A percentile compares a stretch with the other conserved stretches of the same genome.
Conservation (phyloP, 768 basidiomycete species). For the Lactarius deliciosus region DNA sequence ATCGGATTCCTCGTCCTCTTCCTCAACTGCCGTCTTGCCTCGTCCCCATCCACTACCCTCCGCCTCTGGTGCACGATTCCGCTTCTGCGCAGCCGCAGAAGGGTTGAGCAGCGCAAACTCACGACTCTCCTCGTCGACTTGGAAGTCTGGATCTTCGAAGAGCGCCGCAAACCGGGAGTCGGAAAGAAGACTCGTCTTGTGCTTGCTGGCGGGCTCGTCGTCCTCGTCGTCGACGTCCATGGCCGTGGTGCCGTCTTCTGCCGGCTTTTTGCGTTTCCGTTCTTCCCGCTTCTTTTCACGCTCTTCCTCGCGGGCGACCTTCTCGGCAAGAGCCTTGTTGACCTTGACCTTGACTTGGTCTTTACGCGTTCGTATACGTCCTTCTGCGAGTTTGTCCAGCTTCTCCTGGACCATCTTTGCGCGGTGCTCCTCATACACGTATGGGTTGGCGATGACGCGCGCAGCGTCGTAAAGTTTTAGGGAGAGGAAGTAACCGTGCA, state of each 20-base stretch:
- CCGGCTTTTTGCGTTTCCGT: conserved; percentile 48
- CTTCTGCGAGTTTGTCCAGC: conserved; percentile 92
- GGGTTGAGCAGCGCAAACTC: conserved; percentile 96
- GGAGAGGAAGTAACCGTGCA: conserved; percentile 99
- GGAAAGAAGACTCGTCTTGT: conserved; percentile 56
- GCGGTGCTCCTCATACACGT: conserved; percentile 91
- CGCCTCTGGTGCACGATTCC: conserved; percentile 18
- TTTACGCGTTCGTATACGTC: conserved; percentile 84
- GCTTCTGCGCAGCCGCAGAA: conserved; percentile 62
- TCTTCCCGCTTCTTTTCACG: conserved; percentile 53
- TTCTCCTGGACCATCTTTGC: conserved; percentile 85
- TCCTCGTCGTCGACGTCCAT: conserved; percentile 38
- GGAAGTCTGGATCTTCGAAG: conserved; percentile 89
- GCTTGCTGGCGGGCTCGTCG: conserved; percentile 35
- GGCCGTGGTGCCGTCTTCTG: conserved; percentile 40
- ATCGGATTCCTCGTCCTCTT: conserved; percentile 81
- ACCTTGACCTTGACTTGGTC: conserved; percentile 65
- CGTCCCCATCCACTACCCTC: conserved; percentile 24
- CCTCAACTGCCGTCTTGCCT: conserved; percentile 35
- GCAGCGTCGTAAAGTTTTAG: conserved; percentile 96
- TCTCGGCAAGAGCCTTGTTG: conserved; percentile 85
- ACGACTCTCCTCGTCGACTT: conserved; percentile 83
- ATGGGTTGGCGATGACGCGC: conserved; percentile 93
- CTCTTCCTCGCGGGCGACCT: conserved; percentile 67
- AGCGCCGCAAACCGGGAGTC: conserved; percentile 90